phyloP scores from a whole-genome alignment of 2,329 filamentous ascomycete genomes.

The Thyridium curvatum region DNA sequence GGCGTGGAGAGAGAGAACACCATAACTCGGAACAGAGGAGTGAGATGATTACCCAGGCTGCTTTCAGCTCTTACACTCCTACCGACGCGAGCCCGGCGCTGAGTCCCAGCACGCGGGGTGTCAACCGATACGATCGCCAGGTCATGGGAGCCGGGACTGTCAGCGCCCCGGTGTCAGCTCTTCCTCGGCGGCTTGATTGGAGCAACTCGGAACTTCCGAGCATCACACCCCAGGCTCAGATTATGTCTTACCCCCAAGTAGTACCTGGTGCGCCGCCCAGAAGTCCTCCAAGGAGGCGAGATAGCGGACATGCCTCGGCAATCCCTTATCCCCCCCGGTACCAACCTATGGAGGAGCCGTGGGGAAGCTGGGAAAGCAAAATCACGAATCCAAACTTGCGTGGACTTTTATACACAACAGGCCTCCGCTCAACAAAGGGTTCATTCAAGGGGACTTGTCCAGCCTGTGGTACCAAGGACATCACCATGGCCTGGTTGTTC shows the following conservation, averaged over 20 bases:
- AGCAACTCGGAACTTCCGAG: no score
- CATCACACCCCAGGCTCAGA: not conserved
- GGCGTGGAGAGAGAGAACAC: no score
- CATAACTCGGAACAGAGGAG: no score
- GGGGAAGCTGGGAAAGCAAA: not conserved
- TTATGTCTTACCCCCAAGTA: not conserved
- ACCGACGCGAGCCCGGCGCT: not conserved
- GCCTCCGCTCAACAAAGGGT: not conserved
- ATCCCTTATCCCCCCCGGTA: not conserved
- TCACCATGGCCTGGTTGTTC: slow-evolving; percentile 1
- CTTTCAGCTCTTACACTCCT: no score
- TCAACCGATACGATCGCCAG: no score
- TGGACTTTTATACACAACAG: not conserved
- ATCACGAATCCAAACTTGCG: not conserved
- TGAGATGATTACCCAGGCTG: no score
- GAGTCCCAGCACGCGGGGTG: not conserved
- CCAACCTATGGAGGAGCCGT: not conserved
- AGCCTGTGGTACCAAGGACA: not conserved
- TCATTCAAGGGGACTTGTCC: not conserved
- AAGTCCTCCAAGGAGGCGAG: not conserved
- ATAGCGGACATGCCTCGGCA: no score
- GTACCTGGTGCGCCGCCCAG: not conserved
- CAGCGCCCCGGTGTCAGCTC: no score
- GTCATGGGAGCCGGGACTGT: no score
- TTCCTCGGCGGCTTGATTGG: no score